Evolutionary conservation across 1,284 basidiomycete species (phyloP), one percentile per base, ranked within the genome.

Genomic region (Cystobasidiaceae sp.): DNA sequence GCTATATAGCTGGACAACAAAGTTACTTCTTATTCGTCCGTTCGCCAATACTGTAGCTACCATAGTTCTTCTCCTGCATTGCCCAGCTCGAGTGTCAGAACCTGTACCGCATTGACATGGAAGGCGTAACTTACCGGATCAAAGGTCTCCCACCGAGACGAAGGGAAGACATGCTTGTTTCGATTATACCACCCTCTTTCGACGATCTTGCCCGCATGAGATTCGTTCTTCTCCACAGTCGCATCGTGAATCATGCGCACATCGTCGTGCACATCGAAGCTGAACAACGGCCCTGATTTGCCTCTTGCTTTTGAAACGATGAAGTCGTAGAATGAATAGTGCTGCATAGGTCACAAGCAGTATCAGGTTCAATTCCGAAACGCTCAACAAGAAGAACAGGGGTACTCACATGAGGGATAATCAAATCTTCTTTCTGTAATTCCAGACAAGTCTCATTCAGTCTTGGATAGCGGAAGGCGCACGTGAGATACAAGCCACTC

Each of bases 221-320:
- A 63, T 75, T 98, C 96, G 74, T 99, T 93, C 79, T 97, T 98
- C 78, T 98, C 94, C 67, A 88, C 85, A 0, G 91, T 90, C 0
- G 94, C 94, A 75, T 98, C 96, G 17, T 90, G 86, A n/a, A 97
- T 81, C 69, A 99, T 77, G 4, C 96, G 89, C 9, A 98, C 89
- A 75, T 99, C 94, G 75, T 98, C 94, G 77, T 98, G 94, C 6
- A 97, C 96, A 77, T 99, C 96, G 77, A 99, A 99, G 78, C 91
- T 96, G 81, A 99, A 99, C 58, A 99, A 78, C 0, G 94, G 94
- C 0, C 94, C 96, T 0, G 93, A 97, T 78, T 98, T 98, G 21
- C 96, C 96, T 28, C 96, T 86, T 3, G 94, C 92, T 79, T 97
- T 97, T 82, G 97, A 96, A 71, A 97, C 82, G 73, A 98, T 96